These are phyloP conservation scores for Moricandia arvensis DNA, from an alignment of 345 rosid species.

Conservation along the genomic window DNA sequence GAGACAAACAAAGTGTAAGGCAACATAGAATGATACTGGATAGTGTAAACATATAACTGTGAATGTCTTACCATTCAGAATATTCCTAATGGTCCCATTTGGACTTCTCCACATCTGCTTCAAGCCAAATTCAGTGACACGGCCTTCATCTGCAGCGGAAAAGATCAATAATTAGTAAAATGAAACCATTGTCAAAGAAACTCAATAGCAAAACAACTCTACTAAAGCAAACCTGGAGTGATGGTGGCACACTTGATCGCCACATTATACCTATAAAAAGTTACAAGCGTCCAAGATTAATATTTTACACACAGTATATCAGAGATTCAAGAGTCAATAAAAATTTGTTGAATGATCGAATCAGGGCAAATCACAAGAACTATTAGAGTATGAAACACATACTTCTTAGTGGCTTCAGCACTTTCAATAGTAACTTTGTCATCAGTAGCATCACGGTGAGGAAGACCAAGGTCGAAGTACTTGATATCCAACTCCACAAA, in stretches of 20 bases:
- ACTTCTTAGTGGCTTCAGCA: slow-evolving; percentile 77
- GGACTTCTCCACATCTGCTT: slow-evolving; percentile 99
- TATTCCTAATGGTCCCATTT: slow-evolving; percentile 93
- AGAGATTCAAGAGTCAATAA: not conserved
- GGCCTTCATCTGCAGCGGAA: slow-evolving; percentile 71
- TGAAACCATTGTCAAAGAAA: not conserved
- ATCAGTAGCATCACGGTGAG: slow-evolving; percentile 65
- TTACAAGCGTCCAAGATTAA: not conserved
- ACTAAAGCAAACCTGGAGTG: slow-evolving; percentile 71
- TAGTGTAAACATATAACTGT: not conserved
- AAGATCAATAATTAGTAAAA: slow-evolving; percentile 13
- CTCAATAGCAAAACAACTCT: not conserved
- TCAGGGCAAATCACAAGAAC: not conserved
- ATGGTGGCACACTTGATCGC: slow-evolving; percentile 98
- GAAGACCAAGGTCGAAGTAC: slow-evolving; percentile 71
- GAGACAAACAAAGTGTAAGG: not conserved
- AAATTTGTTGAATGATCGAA: no score
- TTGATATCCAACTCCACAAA: slow-evolving; percentile 71
- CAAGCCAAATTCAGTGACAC: slow-evolving; percentile 78
- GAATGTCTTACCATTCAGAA: slow-evolving; percentile 69
- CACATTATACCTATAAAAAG: slow-evolving; percentile 81
- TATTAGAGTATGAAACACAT: slow-evolving; percentile 17
- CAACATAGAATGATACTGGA: slow-evolving; percentile 2
- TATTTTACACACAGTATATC: not conserved
- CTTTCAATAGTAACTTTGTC: slow-evolving; percentile 66